Evolutionary conservation across 148 eudicot species (phyloP), one percentile per base, ranked within the genome.

Genomic region (Nyssa sinensis): DNA sequence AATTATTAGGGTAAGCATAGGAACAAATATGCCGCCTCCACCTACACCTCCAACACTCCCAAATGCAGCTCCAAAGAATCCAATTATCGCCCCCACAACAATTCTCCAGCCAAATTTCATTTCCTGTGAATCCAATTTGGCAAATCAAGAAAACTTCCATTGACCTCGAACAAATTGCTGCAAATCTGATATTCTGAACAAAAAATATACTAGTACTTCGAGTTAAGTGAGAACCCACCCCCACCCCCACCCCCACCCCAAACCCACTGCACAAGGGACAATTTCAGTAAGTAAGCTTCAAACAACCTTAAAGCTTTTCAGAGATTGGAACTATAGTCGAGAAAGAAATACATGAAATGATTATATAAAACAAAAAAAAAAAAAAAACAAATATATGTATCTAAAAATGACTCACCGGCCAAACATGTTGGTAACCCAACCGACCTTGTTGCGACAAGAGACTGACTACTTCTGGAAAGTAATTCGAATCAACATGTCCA

Each of bases 81-180:
- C 77, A 25, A 66, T 34, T 19, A 67, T 25, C 3, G 65, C 35
- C 39, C 66, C 78, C 47, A 75, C 37, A 13, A 67, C 37, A 21
- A 67, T 31, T 63, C 66, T 67, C 78, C 78, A 75, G 21, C 78
- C 78, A 19, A 67, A 59, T 66, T 75, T 35, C 31, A 67, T 66
- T 14, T 75, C 78, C 78, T 65, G 69, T 28, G 6, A 65, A 65
- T 63, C n/a, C 32, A 63, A 31, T 63, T 31, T 53, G 23, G 4
- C 59, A 53, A 53, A 21, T 21, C 41, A 63, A 12, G 32, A 62
- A 64, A 30, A n/a, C 19, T 30, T 32, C 24, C 67, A n/a, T 25
- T 13, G 10, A 21, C 67, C 67, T 64, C 13, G n/a, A 64, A 64
- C 33, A 7, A 32, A 23, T 19, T 32, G 66, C 23, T 12, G 31